Conservation (phyloP, 257 asterid genomes). For the Petunia secreta region DNA sequence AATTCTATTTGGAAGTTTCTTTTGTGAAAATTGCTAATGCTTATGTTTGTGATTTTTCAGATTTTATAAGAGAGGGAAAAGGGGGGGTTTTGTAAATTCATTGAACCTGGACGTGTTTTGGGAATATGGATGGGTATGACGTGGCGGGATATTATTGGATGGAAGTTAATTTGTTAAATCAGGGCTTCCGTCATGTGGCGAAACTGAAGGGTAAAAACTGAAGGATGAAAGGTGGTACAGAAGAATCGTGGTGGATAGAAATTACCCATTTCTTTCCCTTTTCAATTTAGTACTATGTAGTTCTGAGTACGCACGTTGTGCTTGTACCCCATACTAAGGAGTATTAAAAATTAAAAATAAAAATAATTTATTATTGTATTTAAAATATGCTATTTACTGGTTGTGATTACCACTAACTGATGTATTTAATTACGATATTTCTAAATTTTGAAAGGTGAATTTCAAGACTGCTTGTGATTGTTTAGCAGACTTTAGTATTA, state of each 20-base stretch:
- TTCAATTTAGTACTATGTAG: not conserved
- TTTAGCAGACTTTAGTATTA: too few relatives aligned
- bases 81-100: conserved; percentile 46
- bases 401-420: too few relatives aligned
- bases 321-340: too few relatives aligned
- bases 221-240: not conserved
- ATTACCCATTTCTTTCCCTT: not conserved
- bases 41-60: not conserved
- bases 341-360: too few relatives aligned
- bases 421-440: too few relatives aligned
- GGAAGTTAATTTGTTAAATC: conserved; percentile 25
- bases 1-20: not conserved
- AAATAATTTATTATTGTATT: too few relatives aligned
- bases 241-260: not conserved
- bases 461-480: too few relatives aligned
- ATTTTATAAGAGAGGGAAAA: not conserved
- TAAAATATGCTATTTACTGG: too few relatives aligned
- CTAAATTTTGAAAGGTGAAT: too few relatives aligned
- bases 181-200: conserved; percentile 62
- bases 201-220: not conserved
- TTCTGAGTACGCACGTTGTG: too few relatives aligned
- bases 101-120: conserved; percentile 68
- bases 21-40: not conserved
- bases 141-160: conserved; percentile 48
- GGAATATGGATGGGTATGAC: conserved; percentile 28